A percentile compares a stretch with the other conserved stretches of the same genome.
These are phyloP conservation scores for Hordeum marinum DNA, from an alignment of 176 grass and related monocot species.

Conservation along the genomic window DNA sequence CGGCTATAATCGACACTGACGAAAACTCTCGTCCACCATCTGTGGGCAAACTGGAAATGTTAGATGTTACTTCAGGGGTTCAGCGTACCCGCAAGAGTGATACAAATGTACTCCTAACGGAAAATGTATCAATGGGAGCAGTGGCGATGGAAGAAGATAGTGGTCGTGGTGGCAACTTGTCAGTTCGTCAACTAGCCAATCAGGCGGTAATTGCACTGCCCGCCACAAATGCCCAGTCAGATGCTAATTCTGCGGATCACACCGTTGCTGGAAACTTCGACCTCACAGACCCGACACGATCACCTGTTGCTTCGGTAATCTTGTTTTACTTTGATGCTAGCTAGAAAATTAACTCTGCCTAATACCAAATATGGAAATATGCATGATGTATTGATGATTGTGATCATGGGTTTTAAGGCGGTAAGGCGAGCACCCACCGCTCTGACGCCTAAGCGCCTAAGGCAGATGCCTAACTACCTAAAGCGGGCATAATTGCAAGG, in stretches of 20 bases:
- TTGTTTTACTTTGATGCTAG: conserved; percentile 3
- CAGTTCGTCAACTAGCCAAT: conserved; percentile 35
- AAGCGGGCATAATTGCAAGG: no score
- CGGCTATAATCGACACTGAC: conserved; percentile 22
- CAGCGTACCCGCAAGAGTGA: conserved; percentile 23
- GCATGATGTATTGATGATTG: background rate
- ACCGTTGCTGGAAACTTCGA: conserved; percentile 26
- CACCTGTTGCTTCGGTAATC: conserved; percentile 56
- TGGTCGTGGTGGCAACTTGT: conserved; percentile 29
- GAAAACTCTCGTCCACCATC: conserved; percentile 28
- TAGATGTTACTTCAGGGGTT: background rate
- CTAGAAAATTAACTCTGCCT: conserved; percentile 14
- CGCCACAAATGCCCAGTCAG: conserved; percentile 50
- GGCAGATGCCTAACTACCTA: no score
- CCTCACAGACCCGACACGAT: conserved; percentile 17
- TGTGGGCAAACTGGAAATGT: conserved; percentile 18
- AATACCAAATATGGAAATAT: conserved; percentile 17
- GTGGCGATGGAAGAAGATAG: conserved; percentile 30
- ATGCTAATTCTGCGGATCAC: conserved; percentile 35
- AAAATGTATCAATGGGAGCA: conserved; percentile 23
- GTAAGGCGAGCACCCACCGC: no score
- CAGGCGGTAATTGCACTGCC: conserved; percentile 21
- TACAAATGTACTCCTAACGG: conserved; percentile 25
- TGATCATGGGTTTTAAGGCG: background rate
- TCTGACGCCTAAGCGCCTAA: no score